Conservation (phyloP, 2,329 filamentous ascomycete genomes). For the Volutella citrinella region DNA sequence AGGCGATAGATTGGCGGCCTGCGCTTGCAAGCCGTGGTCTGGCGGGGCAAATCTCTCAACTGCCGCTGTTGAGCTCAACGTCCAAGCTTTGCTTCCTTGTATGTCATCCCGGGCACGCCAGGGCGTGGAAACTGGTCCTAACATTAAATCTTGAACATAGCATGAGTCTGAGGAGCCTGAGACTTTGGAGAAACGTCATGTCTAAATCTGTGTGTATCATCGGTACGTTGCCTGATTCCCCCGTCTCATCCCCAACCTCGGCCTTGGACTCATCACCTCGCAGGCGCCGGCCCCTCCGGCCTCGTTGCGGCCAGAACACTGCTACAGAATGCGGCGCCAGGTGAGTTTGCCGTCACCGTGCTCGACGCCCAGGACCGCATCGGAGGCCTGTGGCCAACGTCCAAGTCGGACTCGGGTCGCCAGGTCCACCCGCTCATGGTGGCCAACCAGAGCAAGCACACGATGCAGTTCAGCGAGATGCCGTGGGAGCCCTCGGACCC, state of each 20-base stretch:
- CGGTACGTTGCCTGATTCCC: neutral
- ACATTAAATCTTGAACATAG: too few relatives aligned
- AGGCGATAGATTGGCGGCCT: too few relatives aligned
- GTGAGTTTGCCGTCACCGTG: constrained; percentile 64
- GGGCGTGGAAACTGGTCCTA: too few relatives aligned
- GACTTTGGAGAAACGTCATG: too few relatives aligned
- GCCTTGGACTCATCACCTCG: neutral
- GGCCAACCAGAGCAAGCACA: constrained; percentile 75
- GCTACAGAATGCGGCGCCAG: constrained; percentile 53
- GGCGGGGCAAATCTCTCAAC: too few relatives aligned
- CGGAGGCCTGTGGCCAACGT: constrained; percentile 74
- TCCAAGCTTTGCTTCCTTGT: too few relatives aligned
- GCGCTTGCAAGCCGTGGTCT: too few relatives aligned
- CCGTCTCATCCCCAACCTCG: neutral
- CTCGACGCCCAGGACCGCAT: constrained; percentile 65
- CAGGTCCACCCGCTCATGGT: constrained; percentile 65
- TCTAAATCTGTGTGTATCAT: neutral
- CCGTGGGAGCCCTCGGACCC: constrained; percentile 62
- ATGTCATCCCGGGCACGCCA: too few relatives aligned
- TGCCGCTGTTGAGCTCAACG: too few relatives aligned
- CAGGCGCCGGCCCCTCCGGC: constrained; percentile 67
- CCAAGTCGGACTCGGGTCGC: constrained; percentile 44
- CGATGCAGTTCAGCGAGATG: constrained; percentile 69
- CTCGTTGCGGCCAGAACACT: constrained; percentile 72
- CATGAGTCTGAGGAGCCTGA: too few relatives aligned